These are phyloP conservation scores for Orbilia ellipsospora DNA, from an alignment of 2,329 filamentous ascomycete species.

Conservation along the genomic window DNA sequence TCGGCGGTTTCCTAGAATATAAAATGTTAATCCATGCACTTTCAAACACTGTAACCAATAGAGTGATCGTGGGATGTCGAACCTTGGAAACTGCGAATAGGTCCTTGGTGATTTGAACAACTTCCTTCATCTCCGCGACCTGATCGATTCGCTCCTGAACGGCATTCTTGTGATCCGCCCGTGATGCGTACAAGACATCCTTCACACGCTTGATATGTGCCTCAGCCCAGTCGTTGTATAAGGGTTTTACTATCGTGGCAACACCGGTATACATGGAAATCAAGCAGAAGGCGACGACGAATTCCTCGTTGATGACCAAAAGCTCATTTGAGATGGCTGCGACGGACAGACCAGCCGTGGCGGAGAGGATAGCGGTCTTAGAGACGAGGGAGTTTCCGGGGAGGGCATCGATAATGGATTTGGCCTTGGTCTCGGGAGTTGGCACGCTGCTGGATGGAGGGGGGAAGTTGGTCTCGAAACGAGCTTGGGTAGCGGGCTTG, in stretches of 20 bases:
- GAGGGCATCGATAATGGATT: conserved; percentile 91
- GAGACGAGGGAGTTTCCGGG: conserved; percentile 91
- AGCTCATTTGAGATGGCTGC: conserved; percentile 99
- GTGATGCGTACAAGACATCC: conserved; percentile 91
- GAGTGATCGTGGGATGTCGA: conserved; percentile 59
- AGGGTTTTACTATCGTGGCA: conserved; percentile 91
- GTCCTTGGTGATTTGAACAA: conserved; percentile 95
- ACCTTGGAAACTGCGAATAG: conserved; percentile 99
- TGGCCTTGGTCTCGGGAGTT: conserved; percentile 95
- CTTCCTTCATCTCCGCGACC: conserved; percentile 92
- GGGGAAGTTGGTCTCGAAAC: conserved; percentile 73
- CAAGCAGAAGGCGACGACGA: conserved; percentile 90
- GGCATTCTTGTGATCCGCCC: conserved; percentile 92
- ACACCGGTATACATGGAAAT: conserved; percentile 91
- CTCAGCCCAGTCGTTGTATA: conserved; percentile 93
- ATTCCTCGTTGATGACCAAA: conserved; percentile 99
- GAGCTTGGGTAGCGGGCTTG: conserved; percentile 74
- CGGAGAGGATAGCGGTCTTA: conserved; percentile 97
- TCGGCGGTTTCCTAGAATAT: conserved; percentile 84
- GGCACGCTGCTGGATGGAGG: conserved; percentile 75
- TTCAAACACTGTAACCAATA: background rate
- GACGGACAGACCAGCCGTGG: conserved; percentile 86
- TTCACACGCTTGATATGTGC: conserved; percentile 90
- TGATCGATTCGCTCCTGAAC: conserved; percentile 94
- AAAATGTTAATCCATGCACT: conserved; percentile 10